phyloP scores from a whole-genome alignment of 345 rosid genomes.

The Sisymbrium irio region DNA sequence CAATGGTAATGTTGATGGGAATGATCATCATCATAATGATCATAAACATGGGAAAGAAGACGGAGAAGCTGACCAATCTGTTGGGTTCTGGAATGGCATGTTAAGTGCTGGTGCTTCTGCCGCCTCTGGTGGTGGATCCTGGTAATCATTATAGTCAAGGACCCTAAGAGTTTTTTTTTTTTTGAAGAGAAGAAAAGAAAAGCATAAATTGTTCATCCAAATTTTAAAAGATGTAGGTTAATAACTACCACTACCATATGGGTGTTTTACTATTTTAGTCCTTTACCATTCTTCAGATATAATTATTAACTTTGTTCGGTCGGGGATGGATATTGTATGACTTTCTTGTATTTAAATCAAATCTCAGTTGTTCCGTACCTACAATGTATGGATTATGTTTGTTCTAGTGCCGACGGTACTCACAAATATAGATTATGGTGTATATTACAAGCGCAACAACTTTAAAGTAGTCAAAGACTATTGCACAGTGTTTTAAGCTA shows the following conservation, averaged over 20 bases:
- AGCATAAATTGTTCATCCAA: slow-evolving; percentile 18
- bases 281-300: background rate
- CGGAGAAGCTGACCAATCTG: slow-evolving; percentile 24
- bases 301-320: slow-evolving; percentile 20
- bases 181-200: no score
- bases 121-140: slow-evolving; percentile 30
- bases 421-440: background rate
- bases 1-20: background rate
- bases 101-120: slow-evolving; percentile 22
- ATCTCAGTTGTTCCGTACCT: slow-evolving; percentile 10
- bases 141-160: slow-evolving; percentile 23
- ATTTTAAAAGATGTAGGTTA: slow-evolving; percentile 24
- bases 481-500: background rate
- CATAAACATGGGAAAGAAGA: slow-evolving; percentile 23
- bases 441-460: background rate
- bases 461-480: background rate
- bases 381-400: background rate
- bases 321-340: slow-evolving; percentile 28
- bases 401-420: background rate
- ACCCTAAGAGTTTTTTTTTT: background rate
- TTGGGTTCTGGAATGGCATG: slow-evolving; percentile 39
- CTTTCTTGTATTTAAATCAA: slow-evolving; percentile 22
- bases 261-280: slow-evolving; percentile 19
- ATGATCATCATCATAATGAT: background rate
- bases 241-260: background rate